Percentiles rank a stretch among this genome's conserved stretches.
Evolutionary conservation across 1,284 basidiomycete species (phyloP).

Genomic region (Vanrija pseudolonga): DNA sequence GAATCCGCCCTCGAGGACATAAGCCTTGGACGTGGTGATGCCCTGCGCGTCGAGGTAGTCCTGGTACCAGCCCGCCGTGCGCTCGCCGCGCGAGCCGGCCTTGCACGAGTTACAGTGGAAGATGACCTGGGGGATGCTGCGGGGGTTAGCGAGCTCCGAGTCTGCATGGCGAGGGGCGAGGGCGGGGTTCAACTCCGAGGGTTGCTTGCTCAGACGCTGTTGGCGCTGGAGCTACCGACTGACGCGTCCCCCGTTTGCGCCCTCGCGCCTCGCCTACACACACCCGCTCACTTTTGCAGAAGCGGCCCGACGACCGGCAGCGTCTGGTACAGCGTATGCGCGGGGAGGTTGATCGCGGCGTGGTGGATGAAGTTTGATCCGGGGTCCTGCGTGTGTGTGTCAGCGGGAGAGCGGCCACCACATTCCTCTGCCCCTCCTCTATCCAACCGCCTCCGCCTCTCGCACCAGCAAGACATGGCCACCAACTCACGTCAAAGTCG

Average conservation of each 20-base stretch:
- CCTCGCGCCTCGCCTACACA: not conserved
- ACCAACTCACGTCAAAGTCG: conserved; percentile 22
- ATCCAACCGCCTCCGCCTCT: not conserved
- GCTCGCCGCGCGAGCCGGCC: conserved; percentile 35
- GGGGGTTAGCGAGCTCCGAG: not conserved
- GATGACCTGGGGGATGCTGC: conserved; percentile 27
- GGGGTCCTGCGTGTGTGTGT: conserved; percentile 12
- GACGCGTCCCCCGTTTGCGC: too few relatives aligned
- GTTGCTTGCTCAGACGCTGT: too few relatives aligned
- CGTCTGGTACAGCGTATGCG: conserved; percentile 34
- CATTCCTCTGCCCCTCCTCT: not conserved
- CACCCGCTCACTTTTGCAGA: conserved; percentile 16
- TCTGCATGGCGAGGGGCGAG: not conserved
- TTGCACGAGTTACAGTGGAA: conserved; percentile 40
- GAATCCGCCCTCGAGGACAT: conserved; percentile 39
- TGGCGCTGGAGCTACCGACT: too few relatives aligned
- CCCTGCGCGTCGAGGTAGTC: conserved; percentile 28
- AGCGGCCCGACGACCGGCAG: conserved; percentile 17
- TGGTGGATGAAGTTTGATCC: conserved; percentile 20
- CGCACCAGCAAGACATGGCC: not conserved
- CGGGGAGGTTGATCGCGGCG: conserved; percentile 36
- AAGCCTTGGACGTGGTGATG: conserved; percentile 11
- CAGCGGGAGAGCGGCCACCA: not conserved
- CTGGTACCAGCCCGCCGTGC: conserved; percentile 43
- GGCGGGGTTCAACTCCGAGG: too few relatives aligned